These are phyloP conservation scores for Floccularia luteovirens DNA, from an alignment of 768 basidiomycete genomes.

Conservation along the genomic window DNA sequence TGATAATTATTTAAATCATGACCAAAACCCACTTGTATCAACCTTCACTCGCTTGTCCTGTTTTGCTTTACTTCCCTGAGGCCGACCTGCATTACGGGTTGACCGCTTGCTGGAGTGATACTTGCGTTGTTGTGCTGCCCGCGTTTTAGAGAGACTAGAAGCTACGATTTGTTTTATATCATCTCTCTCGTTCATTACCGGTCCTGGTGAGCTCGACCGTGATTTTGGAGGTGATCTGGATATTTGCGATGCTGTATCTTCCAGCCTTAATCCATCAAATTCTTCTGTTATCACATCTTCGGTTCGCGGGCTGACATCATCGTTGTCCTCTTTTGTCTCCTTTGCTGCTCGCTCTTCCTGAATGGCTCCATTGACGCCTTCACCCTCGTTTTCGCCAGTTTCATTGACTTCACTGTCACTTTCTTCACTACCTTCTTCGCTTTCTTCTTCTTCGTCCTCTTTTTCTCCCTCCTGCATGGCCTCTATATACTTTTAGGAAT, in stretches of 20 bases:
- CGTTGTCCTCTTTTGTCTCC: too few species aligned
- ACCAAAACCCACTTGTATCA: constrained; percentile 57
- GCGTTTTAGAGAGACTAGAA: constrained; percentile 49
- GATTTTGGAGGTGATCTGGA: constrained; percentile 50
- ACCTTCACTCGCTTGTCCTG: constrained; percentile 60
- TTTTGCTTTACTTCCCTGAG: constrained; percentile 83
- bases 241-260: constrained; percentile 14
- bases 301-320: too few species aligned
- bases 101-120: constrained; percentile 76
- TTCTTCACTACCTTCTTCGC: constrained; percentile 6
- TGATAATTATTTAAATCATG: constrained; percentile 18
- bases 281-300: constrained; percentile 2
- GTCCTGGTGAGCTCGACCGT: constrained; percentile 34
- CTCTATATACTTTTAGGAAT: constrained; percentile 57
- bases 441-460: constrained; percentile 16
- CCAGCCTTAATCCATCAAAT: constrained; percentile 17
- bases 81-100: constrained; percentile 52
- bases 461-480: constrained; percentile 30
- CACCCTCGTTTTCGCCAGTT: constrained; percentile 28
- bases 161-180: constrained; percentile 56
- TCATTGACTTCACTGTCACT: constrained; percentile 23
- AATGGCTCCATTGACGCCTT: constrained; percentile 20
- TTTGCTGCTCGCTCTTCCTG: too few species aligned
- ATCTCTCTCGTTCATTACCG: constrained; percentile 27
- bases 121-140: constrained; percentile 60